Evolutionary conservation across 768 basidiomycete genomes (phyloP), one percentile per base, ranked within the genome.

Genomic region (Pleurotus citrinopileatus): DNA sequence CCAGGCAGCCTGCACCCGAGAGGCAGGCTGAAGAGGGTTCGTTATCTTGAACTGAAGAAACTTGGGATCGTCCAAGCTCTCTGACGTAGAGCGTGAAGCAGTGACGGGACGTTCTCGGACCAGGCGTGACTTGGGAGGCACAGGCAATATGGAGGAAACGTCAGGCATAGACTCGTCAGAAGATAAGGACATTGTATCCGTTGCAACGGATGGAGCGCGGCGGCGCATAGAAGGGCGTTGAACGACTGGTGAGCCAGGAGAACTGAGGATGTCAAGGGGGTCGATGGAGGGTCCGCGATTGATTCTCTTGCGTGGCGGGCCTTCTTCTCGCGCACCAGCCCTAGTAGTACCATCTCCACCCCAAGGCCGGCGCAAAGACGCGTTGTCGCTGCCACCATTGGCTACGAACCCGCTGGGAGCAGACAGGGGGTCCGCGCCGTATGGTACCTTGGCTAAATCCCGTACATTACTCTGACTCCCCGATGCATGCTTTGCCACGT

Each of bases 121-220:
- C 58, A 87, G 73, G 38, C 85, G 82, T n/a, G 81, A 65, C 55
- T 72, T 77, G 5, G 75, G 75, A 19, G 80, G 64, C 28, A 74
- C 72, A 32, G 73, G 76, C 29, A 75, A 63, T 13, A 76, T 63
- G 36, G 70, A 64, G 19, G 67, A 63, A 22, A 73, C 60, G 53
- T 84, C 84, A 4, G 81, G 74, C 59, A 84, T 66, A 13, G 83
- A 86, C 48, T 91, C 88, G 23, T 90, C 89, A 23, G 86, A 88
- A 1, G 87, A 86, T 4, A 78, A 68, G 27, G 86, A 86, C 48
- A 75, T 64, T 4, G 70, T 61, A 46, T 79, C 77, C 25, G 69
- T 42, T 57, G 65, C 69, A 53, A 66, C 65, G 36, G 70, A 68
- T 17, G 63, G 60, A 25, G 69, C 64, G 34, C 74, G 71, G n/a